phyloP scores from a whole-genome alignment of 495 filamentous ascomycete genomes.

The Penicillium pancosmium region DNA sequence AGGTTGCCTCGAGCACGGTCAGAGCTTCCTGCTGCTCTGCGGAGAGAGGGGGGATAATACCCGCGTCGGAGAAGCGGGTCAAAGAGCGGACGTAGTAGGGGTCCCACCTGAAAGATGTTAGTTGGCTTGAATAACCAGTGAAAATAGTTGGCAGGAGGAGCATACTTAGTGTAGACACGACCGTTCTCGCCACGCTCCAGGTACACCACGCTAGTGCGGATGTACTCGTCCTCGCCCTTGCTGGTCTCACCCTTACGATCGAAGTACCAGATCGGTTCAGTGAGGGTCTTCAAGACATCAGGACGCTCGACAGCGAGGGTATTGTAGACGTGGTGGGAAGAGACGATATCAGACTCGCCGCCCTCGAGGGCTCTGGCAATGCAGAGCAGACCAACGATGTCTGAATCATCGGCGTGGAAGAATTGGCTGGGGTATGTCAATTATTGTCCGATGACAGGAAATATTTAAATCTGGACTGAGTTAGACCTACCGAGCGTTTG shows the following conservation, averaged over 20 bases:
- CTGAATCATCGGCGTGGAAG: slow-evolving; percentile 81
- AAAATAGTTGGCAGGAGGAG: slow-evolving; percentile 8
- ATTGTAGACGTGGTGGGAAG: slow-evolving; percentile 83
- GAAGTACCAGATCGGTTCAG: slow-evolving; percentile 86
- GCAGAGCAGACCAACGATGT: slow-evolving; percentile 86
- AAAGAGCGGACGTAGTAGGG: slow-evolving; percentile 77
- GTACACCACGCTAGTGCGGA: slow-evolving; percentile 74
- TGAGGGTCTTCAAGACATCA: slow-evolving; percentile 74
- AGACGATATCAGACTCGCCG: slow-evolving; percentile 83
- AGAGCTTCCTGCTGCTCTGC: slow-evolving; percentile 65
- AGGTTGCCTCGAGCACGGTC: slow-evolving; percentile 67
- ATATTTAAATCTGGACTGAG: background rate
- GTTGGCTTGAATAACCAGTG: slow-evolving; percentile 11
- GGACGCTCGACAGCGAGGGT: slow-evolving; percentile 72
- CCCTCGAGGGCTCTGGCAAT: slow-evolving; percentile 76
- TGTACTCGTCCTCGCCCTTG: slow-evolving; percentile 73
- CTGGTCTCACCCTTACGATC: slow-evolving; percentile 88
- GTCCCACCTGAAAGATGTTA: slow-evolving; percentile 63
- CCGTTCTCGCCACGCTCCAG: slow-evolving; percentile 58
- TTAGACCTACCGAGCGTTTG: slow-evolving; percentile 66
- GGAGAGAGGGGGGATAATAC: slow-evolving; percentile 68
- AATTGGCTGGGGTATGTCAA: slow-evolving; percentile 44
- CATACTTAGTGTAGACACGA: slow-evolving; percentile 56
- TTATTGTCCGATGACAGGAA: too few relatives aligned
- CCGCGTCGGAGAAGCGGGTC: slow-evolving; percentile 63